phyloP scores from a whole-genome alignment of 805 yeast species.

The Myxozyma neglecta region DNA sequence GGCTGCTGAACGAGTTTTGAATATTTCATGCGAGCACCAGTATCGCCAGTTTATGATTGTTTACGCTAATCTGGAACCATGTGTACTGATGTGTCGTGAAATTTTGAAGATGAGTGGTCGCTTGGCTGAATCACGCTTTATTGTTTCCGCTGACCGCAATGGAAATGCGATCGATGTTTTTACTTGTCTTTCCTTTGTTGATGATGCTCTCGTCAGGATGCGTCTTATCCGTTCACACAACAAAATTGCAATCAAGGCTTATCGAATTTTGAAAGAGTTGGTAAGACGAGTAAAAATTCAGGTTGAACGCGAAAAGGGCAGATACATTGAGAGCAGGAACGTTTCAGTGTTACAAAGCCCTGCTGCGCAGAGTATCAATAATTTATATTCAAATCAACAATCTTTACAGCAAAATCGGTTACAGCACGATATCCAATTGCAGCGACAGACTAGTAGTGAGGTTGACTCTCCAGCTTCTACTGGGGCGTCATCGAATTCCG shows the following conservation, averaged over 20 bases:
- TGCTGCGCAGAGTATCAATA: not conserved
- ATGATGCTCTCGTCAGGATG: slow-evolving; percentile 19
- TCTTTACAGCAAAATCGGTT: not conserved
- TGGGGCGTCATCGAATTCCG: slow-evolving; percentile 4
- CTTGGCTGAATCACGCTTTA: slow-evolving; percentile 23
- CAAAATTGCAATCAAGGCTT: slow-evolving; percentile 26
- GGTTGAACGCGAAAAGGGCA: slow-evolving; percentile 25
- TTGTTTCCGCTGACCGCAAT: slow-evolving; percentile 19
- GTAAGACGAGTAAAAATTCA: slow-evolving; percentile 26
- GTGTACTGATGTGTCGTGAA: slow-evolving; percentile 29
- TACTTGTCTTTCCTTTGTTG: slow-evolving; percentile 25
- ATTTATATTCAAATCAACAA: not conserved
- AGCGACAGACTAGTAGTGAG: not conserved
- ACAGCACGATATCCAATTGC: slow-evolving; percentile 1
- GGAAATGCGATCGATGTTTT: slow-evolving; percentile 27
- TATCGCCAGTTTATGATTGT: slow-evolving; percentile 31
- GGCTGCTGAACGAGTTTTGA: slow-evolving; percentile 21
- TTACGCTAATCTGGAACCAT: slow-evolving; percentile 27
- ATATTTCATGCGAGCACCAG: slow-evolving; percentile 18
- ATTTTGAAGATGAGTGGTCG: slow-evolving; percentile 26
- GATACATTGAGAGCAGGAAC: slow-evolving; percentile 8
- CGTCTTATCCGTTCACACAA: slow-evolving; percentile 13
- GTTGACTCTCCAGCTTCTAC: slow-evolving; percentile 7
- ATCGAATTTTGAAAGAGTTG: slow-evolving; percentile 24
- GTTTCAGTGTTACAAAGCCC: not conserved